phyloP scores from a whole-genome alignment of 495 filamentous ascomycete genomes.

The Parmelia sp. region DNA sequence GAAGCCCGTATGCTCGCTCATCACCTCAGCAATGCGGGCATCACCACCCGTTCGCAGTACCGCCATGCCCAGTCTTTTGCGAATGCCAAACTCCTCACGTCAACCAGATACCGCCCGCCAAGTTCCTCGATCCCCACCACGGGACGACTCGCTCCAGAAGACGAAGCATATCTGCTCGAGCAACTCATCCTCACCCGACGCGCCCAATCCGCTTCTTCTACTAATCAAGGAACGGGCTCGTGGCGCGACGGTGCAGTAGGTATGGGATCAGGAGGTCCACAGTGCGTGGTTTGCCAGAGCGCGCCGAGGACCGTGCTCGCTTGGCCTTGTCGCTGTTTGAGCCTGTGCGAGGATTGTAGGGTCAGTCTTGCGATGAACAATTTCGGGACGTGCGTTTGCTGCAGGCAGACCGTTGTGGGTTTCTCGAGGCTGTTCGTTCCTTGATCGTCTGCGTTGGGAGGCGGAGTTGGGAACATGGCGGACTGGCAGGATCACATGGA shows the following conservation, averaged over 20 bases:
- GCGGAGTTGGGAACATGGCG: neutral
- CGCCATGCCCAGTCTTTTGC: slow-evolving; percentile 57
- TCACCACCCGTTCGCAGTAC: slow-evolving; percentile 77
- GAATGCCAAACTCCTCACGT: slow-evolving; percentile 57
- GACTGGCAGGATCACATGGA: neutral
- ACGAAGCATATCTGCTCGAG: slow-evolving; percentile 77
- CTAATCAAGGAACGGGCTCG: slow-evolving; percentile 29
- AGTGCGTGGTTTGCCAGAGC: slow-evolving; percentile 89
- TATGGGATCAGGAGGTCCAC: slow-evolving; percentile 67
- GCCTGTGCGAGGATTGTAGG: slow-evolving; percentile 89
- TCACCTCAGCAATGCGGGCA: slow-evolving; percentile 61
- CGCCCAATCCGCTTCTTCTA: slow-evolving; percentile 30
- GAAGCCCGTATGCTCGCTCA: slow-evolving; percentile 79
- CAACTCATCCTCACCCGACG: slow-evolving; percentile 66
- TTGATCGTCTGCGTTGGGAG: slow-evolving; percentile 33
- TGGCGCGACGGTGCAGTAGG: slow-evolving; percentile 66
- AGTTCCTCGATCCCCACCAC: slow-evolving; percentile 8
- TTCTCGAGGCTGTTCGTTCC: slow-evolving; percentile 91
- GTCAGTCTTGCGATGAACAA: slow-evolving; percentile 95
- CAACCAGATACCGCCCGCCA: slow-evolving; percentile 34
- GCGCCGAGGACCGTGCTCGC: slow-evolving; percentile 83
- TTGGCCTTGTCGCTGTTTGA: slow-evolving; percentile 94
- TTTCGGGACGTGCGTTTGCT: slow-evolving; percentile 91
- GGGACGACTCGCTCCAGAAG: slow-evolving; percentile 50
- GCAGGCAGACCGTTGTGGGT: slow-evolving; percentile 74